phyloP scores from a whole-genome alignment of 78 protist genomes.

The Salpingoeca rosetta region DNA sequence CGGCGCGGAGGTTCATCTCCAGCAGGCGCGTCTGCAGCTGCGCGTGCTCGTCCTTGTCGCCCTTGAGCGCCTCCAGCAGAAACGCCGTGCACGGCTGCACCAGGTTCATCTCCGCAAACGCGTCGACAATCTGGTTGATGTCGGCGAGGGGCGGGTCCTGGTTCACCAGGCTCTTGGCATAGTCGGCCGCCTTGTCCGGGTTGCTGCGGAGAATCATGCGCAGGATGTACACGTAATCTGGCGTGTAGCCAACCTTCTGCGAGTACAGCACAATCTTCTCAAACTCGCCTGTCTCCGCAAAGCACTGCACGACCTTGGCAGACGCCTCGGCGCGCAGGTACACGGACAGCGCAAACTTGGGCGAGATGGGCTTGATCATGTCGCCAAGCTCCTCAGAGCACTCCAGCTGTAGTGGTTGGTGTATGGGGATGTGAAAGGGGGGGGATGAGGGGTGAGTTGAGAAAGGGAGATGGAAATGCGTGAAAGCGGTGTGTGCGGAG shows the following conservation, averaged over 20 bases:
- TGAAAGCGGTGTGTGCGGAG: no score
- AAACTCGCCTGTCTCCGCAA: conserved; percentile 78
- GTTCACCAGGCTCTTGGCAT: conserved; percentile 69
- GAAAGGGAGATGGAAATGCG: no score
- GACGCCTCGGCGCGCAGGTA: conserved; percentile 73
- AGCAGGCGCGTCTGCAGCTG: conserved; percentile 92
- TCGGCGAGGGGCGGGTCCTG: conserved; percentile 55
- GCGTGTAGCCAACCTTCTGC: conserved; percentile 63
- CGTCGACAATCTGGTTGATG: conserved; percentile 69
- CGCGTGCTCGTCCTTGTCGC: conserved; percentile 70
- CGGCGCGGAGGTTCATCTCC: conserved; percentile 82
- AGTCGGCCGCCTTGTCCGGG: conserved; percentile 73
- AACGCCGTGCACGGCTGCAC: conserved; percentile 81
- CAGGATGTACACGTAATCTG: conserved; percentile 64
- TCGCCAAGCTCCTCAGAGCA: conserved; percentile 97
- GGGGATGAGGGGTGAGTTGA: no score
- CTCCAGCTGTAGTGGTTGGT: conserved; percentile 76
- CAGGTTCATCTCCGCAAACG: conserved; percentile 63
- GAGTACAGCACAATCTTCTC: conserved; percentile 85
- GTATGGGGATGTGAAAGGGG: no score
- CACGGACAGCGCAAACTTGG: conserved; percentile 74
- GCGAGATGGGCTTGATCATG: conserved; percentile 50
- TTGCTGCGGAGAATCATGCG: conserved; percentile 51
- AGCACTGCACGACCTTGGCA: conserved; percentile 76
- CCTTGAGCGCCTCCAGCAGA: conserved; percentile 88